These are phyloP conservation scores for Helianthus tuberosus DNA, from an alignment of 129 eudicot species.

Conservation along the genomic window DNA sequence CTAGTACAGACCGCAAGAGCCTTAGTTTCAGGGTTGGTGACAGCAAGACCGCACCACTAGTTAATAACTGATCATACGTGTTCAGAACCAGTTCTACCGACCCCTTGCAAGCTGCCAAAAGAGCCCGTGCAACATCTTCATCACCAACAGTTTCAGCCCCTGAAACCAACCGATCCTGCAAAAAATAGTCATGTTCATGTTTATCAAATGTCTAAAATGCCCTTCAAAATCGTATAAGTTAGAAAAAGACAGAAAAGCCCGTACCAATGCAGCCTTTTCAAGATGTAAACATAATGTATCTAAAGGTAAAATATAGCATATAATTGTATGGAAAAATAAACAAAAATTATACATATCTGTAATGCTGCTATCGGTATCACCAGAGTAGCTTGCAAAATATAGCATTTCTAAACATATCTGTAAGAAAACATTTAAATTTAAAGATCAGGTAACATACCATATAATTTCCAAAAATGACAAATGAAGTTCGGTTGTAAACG, in stretches of 20 bases:
- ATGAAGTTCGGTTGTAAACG: too few species aligned
- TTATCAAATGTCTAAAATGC: background rate
- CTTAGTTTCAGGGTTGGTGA: conserved; percentile 75
- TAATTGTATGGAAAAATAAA: too few species aligned
- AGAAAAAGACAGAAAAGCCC: background rate
- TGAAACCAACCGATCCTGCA: conserved; percentile 72
- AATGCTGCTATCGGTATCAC: conserved; percentile 94
- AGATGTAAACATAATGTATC: conserved; percentile 92
- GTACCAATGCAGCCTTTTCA: conserved; percentile 95
- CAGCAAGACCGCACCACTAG: conserved; percentile 73
- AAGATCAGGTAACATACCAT: background rate
- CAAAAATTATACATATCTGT: too few species aligned
- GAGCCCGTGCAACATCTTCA: conserved; percentile 95
- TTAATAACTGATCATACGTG: conserved; percentile 76
- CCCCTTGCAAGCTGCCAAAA: conserved; percentile 90
- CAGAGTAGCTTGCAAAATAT: conserved; percentile 91
- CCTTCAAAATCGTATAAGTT: background rate
- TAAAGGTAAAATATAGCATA: conserved; percentile 80
- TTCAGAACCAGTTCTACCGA: conserved; percentile 79
- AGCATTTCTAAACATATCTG: conserved; percentile 96
- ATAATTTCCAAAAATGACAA: background rate
- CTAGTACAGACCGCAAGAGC: conserved; percentile 77
- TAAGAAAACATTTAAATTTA: conserved; percentile 16
- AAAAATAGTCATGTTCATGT: conserved; percentile 10
- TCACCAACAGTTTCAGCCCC: conserved; percentile 87